These are phyloP conservation scores for Marasmius oreades DNA, from an alignment of 1,284 basidiomycete genomes.

Conservation along the genomic window DNA sequence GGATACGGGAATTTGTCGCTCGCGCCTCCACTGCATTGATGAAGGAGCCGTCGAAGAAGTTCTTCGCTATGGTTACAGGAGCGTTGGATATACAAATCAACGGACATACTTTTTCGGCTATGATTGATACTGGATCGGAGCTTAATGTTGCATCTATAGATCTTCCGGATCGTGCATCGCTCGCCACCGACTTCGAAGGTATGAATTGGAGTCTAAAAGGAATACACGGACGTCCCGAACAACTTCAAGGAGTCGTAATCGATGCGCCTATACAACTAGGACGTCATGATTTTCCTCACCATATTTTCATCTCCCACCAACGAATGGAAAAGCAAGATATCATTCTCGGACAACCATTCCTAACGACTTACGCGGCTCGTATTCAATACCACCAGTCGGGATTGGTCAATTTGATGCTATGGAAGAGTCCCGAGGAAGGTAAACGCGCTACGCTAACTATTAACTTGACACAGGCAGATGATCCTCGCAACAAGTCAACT, in stretches of 20 bases:
- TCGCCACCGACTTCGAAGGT: slow-evolving; percentile 23
- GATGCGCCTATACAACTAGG: slow-evolving; percentile 21
- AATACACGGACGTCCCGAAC: slow-evolving; percentile 21
- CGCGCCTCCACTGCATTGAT: not conserved
- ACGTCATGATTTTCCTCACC: slow-evolving; percentile 24
- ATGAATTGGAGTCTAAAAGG: slow-evolving; percentile 26
- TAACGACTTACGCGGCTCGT: slow-evolving; percentile 21
- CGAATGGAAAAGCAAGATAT: slow-evolving; percentile 17
- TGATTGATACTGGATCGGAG: slow-evolving; percentile 24
- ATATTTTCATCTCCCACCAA: slow-evolving; percentile 23
- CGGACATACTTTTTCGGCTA: slow-evolving; percentile 3
- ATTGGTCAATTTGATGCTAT: slow-evolving; percentile 16
- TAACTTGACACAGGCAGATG: slow-evolving; percentile 12
- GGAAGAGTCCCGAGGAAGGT: slow-evolving; percentile 16
- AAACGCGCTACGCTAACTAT: slow-evolving; percentile 4
- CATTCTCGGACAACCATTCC: slow-evolving; percentile 28
- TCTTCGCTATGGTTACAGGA: slow-evolving; percentile 13
- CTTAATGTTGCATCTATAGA: slow-evolving; percentile 18
- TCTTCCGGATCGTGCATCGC: slow-evolving; percentile 5
- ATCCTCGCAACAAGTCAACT: slow-evolving; percentile 10
- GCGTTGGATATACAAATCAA: slow-evolving; percentile 1
- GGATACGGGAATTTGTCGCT: not conserved
- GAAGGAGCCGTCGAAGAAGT: not conserved
- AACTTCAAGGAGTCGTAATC: slow-evolving; percentile 18
- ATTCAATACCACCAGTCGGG: slow-evolving; percentile 19